Evolutionary conservation across 2,329 filamentous ascomycete genomes (phyloP).

Genomic region (Aureobasidium uvarum): DNA sequence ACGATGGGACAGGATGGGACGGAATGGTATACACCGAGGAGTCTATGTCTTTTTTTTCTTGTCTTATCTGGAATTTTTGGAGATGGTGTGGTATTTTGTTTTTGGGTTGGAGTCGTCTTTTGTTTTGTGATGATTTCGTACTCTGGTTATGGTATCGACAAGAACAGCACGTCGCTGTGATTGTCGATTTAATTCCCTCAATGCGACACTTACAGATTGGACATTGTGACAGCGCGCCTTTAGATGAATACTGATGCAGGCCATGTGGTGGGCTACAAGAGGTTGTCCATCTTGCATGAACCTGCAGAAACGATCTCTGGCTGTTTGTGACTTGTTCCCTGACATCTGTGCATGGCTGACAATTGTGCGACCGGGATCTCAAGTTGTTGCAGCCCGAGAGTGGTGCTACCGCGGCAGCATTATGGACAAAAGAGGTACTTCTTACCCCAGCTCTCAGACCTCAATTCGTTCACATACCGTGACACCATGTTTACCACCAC

Average conservation of each 20-base stretch:
- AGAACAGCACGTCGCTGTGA: neutral
- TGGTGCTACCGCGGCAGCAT: neutral
- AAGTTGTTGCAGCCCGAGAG: conserved; percentile 1
- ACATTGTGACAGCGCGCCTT: neutral
- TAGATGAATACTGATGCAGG: neutral
- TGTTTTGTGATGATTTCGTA: neutral
- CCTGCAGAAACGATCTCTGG: neutral
- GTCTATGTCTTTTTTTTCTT: conserved; percentile 1
- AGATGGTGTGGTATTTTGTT: neutral
- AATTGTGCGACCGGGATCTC: neutral
- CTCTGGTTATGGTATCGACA: neutral
- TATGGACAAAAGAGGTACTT: neutral
- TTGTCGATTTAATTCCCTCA: neutral
- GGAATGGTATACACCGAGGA: neutral
- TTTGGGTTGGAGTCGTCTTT: neutral
- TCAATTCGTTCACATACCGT: neutral
- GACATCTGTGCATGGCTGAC: conserved; percentile 1
- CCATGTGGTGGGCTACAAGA: conserved; percentile 3
- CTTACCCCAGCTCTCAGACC: neutral
- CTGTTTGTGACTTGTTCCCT: neutral
- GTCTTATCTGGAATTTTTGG: neutral
- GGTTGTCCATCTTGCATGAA: neutral
- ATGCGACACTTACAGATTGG: neutral
- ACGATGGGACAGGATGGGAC: neutral
- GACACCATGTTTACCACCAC: neutral